phyloP scores from a whole-genome alignment of 768 basidiomycete genomes.

The Phallus indusiatus region DNA sequence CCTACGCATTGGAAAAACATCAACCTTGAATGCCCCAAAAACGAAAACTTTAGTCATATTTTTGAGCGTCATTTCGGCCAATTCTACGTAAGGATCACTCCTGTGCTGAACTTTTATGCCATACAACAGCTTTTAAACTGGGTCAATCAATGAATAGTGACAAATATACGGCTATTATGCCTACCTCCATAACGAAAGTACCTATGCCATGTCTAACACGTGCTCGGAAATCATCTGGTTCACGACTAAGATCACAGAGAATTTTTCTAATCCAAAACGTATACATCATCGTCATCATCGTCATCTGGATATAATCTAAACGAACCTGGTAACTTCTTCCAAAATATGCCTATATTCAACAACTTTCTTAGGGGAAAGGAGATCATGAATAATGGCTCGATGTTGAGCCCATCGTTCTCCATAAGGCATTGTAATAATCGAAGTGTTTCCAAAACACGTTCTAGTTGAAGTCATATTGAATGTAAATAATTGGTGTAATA shows the following conservation, averaged over 20 bases:
- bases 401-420: too few species aligned
- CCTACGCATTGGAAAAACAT: slow-evolving; percentile 37
- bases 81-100: slow-evolving; percentile 3
- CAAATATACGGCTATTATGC: neutral
- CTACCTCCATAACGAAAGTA: neutral
- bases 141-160: neutral
- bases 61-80: slow-evolving; percentile 15
- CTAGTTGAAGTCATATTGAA: neutral
- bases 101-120: neutral
- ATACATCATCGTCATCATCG: neutral
- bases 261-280: neutral
- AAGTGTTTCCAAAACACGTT: too few species aligned
- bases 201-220: neutral
- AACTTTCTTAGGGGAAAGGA: too few species aligned
- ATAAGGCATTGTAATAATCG: too few species aligned
- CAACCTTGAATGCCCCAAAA: slow-evolving; percentile 45
- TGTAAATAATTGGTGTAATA: too few species aligned
- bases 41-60: slow-evolving; percentile 41
- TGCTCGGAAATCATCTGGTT: neutral
- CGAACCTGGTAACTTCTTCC: too few species aligned
- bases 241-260: neutral
- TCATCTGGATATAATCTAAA: neutral
- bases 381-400: too few species aligned
- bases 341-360: too few species aligned
- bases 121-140: neutral